Evolutionary conservation across 2,329 filamentous ascomycete genomes (phyloP).

Genomic region (Ceratocystis ficicola): DNA sequence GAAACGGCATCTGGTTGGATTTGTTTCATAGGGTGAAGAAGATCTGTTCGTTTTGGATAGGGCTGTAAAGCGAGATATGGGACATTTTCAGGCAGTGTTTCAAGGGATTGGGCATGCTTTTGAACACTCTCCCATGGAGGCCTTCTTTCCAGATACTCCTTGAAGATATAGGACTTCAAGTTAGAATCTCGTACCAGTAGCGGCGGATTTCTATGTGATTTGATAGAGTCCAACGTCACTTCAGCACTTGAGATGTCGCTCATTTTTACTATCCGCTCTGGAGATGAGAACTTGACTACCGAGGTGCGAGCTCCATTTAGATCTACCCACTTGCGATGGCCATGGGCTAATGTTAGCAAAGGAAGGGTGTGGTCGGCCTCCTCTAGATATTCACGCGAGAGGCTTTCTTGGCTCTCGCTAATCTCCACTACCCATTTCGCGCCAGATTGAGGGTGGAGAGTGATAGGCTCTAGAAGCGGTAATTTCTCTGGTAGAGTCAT

Average conservation of each 20-base stretch:
- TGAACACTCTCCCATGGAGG: constrained; percentile 33
- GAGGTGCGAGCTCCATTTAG: background rate
- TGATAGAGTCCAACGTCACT: background rate
- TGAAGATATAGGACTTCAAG: constrained; percentile 34
- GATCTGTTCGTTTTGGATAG: constrained; percentile 47
- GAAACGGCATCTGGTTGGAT: constrained; percentile 25
- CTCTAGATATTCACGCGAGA: constrained; percentile 17
- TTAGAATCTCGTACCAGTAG: constrained; percentile 24
- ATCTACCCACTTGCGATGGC: background rate
- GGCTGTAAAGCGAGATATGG: constrained; percentile 39
- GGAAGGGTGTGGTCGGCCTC: constrained; percentile 27
- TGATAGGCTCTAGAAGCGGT: constrained; percentile 30
- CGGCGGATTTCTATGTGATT: constrained; percentile 26
- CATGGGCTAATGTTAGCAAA: constrained; percentile 14
- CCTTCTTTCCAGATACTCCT: constrained; percentile 35
- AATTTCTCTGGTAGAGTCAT: constrained; percentile 36
- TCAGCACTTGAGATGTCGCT: constrained; percentile 9
- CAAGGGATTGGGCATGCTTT: constrained; percentile 30
- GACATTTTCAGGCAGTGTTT: constrained; percentile 33
- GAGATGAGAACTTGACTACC: constrained; percentile 12
- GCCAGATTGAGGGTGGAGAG: constrained; percentile 32
- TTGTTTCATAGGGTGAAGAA: constrained; percentile 37
- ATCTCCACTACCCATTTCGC: constrained; percentile 32
- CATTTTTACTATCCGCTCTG: background rate
- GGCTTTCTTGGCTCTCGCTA: constrained; percentile 13